phyloP scores from a whole-genome alignment of 2,329 filamentous ascomycete genomes.

The Hirsutella rhossiliensis region DNA sequence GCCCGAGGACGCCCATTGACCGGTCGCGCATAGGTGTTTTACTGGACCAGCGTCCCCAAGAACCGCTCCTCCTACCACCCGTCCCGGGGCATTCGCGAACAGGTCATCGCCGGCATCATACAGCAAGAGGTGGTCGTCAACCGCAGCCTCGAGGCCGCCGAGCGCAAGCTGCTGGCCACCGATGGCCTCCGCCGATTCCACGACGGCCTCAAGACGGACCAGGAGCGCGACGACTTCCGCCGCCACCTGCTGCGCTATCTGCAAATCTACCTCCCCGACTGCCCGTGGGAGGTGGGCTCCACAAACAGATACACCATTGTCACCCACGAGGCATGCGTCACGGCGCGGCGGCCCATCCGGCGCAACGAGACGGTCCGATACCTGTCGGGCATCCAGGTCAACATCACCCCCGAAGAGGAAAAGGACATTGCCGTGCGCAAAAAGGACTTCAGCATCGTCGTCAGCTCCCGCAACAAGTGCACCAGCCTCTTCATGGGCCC shows the following conservation, averaged over 20 bases:
- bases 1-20: slow-evolving; percentile 4
- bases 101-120: slow-evolving; percentile 48
- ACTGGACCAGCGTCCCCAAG: slow-evolving; percentile 94
- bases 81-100: slow-evolving; percentile 63
- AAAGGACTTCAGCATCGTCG: slow-evolving; percentile 94
- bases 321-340: slow-evolving; percentile 78
- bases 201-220: slow-evolving; percentile 54
- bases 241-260: slow-evolving; percentile 83
- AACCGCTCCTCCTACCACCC: slow-evolving; percentile 79
- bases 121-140: slow-evolving; percentile 58
- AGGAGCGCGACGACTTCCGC: slow-evolving; percentile 78
- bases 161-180: slow-evolving; percentile 59
- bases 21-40: slow-evolving; percentile 56
- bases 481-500: slow-evolving; percentile 90
- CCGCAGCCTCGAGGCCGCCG: slow-evolving; percentile 59
- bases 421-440: slow-evolving; percentile 65
- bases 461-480: slow-evolving; percentile 82
- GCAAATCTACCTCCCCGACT: slow-evolving; percentile 85
- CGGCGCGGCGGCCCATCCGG: slow-evolving; percentile 66
- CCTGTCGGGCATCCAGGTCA: slow-evolving; percentile 79
- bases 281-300: slow-evolving; percentile 79
- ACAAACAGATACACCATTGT: slow-evolving; percentile 94
- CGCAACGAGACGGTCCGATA: slow-evolving; percentile 84
- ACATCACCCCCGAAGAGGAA: slow-evolving; percentile 87
- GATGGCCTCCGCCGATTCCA: slow-evolving; percentile 63